Evolutionary conservation across 2,329 filamentous ascomycete genomes (phyloP), one percentile per base, ranked within the genome.

Genomic region (Dactylonectria estremocensis): DNA sequence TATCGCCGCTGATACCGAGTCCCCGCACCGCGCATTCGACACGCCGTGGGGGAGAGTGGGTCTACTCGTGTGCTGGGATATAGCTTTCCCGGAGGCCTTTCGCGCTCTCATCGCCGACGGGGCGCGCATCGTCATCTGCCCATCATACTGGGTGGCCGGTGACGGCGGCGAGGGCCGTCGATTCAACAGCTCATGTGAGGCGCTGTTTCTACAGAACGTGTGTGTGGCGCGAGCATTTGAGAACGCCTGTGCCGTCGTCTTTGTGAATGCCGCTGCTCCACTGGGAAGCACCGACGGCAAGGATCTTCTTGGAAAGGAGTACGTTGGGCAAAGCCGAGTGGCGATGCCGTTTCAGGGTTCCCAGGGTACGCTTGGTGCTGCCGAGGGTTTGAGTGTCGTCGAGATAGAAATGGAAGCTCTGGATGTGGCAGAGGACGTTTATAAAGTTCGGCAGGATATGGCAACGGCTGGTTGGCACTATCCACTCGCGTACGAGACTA

Each of bases 161-260:
- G 18, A 18, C 10, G 18, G 46, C n/a, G n/a, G n/a, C 18, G 18
- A 49, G 18, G 46, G 46, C 46, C n/a, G 18, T 18, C 18, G 22
- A 20, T 22, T 49, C 13, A 49, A 49, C 46, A 18, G n/a, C 46
- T 20, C 18, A 20, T 49, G 22, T 22, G 46, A 49, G 22, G 16
- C 46, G n/a, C 22, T 49, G 18, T 11, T 49, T 11, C 46, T 49
- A 13, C 18, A 49, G n/a, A 49, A 22, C 18, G 22, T 49, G 46
- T 20, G 18, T 22, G 22, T 22, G 46, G 18, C 46, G 46, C 46
- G 46, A 11, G 18, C n/a, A 18, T 49, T 49, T 49, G 46, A 49
- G 18, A 49, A 49, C 46, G 18, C 46, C n/a, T 49, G 46, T 20
- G 46, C 46, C n/a, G 46, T 49, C 9, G 46, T 49, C n/a, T 49